phyloP scores from a whole-genome alignment of 2,329 filamentous ascomycete genomes.

The Ophidiomyces ophidiicola region DNA sequence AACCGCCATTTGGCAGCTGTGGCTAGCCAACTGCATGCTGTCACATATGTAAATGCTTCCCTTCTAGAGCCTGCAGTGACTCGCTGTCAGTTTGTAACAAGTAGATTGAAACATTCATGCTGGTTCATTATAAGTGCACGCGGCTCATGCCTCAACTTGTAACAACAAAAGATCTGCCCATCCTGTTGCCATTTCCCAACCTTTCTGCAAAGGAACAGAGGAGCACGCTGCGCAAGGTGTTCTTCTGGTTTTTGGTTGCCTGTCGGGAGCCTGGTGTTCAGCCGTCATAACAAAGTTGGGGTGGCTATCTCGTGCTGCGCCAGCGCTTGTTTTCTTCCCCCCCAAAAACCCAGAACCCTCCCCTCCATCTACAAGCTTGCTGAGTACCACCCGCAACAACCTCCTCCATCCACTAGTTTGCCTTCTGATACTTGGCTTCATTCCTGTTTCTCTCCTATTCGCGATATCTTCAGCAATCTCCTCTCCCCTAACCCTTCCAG shows the following conservation, averaged over 20 bases:
- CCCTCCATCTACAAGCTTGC: conserved; percentile 8
- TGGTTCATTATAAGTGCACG: too few species aligned
- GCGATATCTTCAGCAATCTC: neutral
- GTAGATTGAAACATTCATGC: too few species aligned
- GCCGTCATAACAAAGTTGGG: neutral
- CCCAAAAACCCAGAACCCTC: conserved; percentile 1
- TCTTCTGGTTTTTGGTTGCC: neutral
- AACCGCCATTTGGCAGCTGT: too few species aligned
- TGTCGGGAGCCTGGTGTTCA: neutral
- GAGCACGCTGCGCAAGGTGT: too few species aligned
- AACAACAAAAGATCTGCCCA: too few species aligned
- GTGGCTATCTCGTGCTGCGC: neutral
- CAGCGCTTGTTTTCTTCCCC: neutral
- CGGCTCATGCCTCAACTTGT: too few species aligned
- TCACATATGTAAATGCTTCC: too few species aligned
- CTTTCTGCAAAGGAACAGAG: too few species aligned
- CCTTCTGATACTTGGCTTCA: neutral
- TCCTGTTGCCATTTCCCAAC: too few species aligned
- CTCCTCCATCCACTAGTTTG: neutral
- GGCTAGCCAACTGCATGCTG: too few species aligned
- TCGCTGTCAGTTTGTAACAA: too few species aligned
- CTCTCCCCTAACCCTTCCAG: neutral
- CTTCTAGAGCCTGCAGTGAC: too few species aligned
- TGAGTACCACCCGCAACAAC: neutral
- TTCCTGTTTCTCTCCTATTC: neutral